A percentile compares a stretch with the other conserved stretches of the same genome.
These are phyloP conservation scores for Penicillium canescens DNA, from an alignment of 495 filamentous ascomycete genomes.

Conservation along the genomic window DNA sequence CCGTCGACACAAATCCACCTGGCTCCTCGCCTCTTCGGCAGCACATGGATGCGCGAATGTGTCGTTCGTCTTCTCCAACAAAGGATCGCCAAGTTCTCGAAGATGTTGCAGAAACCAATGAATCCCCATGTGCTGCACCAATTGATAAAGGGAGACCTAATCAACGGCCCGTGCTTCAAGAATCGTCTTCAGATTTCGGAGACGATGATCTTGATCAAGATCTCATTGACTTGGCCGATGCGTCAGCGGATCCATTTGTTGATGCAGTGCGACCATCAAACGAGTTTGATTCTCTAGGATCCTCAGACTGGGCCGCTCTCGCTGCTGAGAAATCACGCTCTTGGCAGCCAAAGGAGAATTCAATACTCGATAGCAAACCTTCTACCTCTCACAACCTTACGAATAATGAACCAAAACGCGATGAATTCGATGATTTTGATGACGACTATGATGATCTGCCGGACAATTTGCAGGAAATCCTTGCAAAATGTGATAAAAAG, in stretches of 20 bases:
- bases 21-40: conserved; percentile 59
- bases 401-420: conserved; percentile 46
- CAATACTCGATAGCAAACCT: conserved; percentile 4
- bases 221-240: conserved; percentile 50
- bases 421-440: conserved; percentile 61
- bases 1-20: conserved; percentile 35
- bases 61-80: conserved; percentile 49
- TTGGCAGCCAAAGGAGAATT: conserved; percentile 2
- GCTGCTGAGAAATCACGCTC: conserved; percentile 14
- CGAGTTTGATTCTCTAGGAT: conserved; percentile 17
- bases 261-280: conserved; percentile 12
- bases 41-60: conserved; percentile 31
- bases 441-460: conserved; percentile 66
- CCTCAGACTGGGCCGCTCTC: conserved; percentile 19
- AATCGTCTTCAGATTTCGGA: conserved; percentile 58
- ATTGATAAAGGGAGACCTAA: conserved; percentile 8
- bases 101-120: conserved; percentile 6
- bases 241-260: conserved; percentile 35
- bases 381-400: conserved; percentile 36
- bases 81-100: conserved; percentile 25
- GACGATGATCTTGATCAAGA: conserved; percentile 60
- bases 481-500: conserved; percentile 41
- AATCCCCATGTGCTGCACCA: conserved; percentile 4
- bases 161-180: conserved; percentile 19
- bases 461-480: conserved; percentile 42